Evolutionary conservation across 106 monocot genomes (phyloP).

Genomic region (Alisma plantagoaquatica): DNA sequence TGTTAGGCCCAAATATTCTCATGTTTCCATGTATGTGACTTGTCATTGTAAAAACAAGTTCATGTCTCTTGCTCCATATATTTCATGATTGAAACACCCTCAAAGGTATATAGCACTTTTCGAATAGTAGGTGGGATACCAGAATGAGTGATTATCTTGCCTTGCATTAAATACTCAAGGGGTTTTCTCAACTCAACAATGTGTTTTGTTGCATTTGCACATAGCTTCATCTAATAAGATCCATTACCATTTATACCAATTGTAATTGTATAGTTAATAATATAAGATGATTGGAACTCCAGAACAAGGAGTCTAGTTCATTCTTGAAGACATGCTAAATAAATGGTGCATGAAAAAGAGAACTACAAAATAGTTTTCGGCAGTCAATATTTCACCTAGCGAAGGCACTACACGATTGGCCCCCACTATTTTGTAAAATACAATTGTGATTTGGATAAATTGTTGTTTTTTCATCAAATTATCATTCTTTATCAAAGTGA

Average conservation of each 20-base stretch:
- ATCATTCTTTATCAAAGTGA: no score
- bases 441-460: no score
- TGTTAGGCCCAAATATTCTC: conserved; percentile 45
- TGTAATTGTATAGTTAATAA: no score
- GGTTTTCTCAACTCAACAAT: conserved; percentile 71
- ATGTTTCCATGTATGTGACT: conserved; percentile 37
- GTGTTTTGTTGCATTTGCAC: conserved; percentile 59
- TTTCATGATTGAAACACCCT: conserved; percentile 41
- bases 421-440: no score
- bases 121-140: conserved; percentile 24
- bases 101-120: conserved; percentile 38
- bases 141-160: conserved; percentile 49
- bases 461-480: no score
- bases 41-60: conserved; percentile 58
- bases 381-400: no score
- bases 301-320: no score
- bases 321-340: no score
- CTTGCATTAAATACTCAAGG: conserved; percentile 58
- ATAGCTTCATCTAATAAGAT: conserved; percentile 38
- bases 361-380: no score
- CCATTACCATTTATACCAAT: conserved; percentile 39
- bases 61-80: conserved; percentile 51
- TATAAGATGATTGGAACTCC: no score
- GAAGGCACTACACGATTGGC: no score
- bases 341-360: no score